phyloP scores from a whole-genome alignment of 2,329 filamentous ascomycete species.

The Didymellaceae sp. region DNA sequence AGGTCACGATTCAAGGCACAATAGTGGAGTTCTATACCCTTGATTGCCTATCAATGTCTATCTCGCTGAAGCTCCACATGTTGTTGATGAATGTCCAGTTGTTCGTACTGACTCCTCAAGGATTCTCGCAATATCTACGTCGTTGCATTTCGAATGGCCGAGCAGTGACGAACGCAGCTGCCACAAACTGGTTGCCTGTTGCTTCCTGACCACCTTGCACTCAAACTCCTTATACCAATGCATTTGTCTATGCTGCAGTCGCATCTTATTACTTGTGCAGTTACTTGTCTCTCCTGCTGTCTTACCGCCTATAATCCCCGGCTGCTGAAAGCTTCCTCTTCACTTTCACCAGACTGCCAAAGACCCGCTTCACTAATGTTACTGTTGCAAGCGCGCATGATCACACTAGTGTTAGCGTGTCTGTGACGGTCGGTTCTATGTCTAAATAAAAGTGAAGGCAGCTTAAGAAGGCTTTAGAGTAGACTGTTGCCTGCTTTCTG shows the following conservation, averaged over 20 bases:
- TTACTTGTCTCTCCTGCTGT: not conserved
- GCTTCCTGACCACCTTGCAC: too few species aligned
- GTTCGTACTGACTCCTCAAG: too few species aligned
- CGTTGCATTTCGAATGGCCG: too few species aligned
- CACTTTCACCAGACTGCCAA: not conserved
- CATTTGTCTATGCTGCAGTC: too few species aligned
- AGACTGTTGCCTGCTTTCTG: not conserved
- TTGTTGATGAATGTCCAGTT: not conserved
- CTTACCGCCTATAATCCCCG: not conserved
- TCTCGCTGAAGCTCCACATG: not conserved
- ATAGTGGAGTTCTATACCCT: constrained; percentile 19
- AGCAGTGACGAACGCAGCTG: too few species aligned
- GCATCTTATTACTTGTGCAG: too few species aligned
- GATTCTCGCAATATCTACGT: too few species aligned
- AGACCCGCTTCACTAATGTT: not conserved
- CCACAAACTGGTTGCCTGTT: too few species aligned
- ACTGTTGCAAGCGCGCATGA: not conserved
- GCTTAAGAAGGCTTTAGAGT: not conserved
- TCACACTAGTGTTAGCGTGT: constrained; percentile 17
- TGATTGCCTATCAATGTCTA: not conserved
- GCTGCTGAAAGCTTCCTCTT: not conserved
- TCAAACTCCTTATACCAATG: too few species aligned
- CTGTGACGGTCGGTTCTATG: constrained; percentile 12
- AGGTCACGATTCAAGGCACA: constrained; percentile 19
- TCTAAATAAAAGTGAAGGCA: constrained; percentile 18